Percentiles rank a stretch among this genome's conserved stretches.
Evolutionary conservation across 768 basidiomycete species (phyloP).

Genomic region (Hericium rajendrae): DNA sequence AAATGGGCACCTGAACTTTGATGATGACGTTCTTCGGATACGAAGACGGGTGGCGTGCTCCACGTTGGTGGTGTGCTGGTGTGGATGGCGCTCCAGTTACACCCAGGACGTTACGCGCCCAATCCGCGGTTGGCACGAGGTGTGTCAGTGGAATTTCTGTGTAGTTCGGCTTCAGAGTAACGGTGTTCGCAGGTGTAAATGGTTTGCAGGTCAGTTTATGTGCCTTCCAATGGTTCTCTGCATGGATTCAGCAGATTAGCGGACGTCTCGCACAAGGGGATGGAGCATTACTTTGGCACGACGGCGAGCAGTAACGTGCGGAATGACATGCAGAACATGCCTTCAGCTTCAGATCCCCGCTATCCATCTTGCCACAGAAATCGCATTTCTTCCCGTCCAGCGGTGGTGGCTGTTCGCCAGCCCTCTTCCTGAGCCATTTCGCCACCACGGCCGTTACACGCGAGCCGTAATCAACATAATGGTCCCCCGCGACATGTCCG

Average conservation of each 20-base stretch:
- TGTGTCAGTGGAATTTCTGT: neutral
- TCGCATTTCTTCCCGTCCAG: slow-evolving; percentile 39
- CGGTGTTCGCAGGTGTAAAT: slow-evolving; percentile 33
- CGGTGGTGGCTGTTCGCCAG: slow-evolving; percentile 31
- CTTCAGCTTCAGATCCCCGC: slow-evolving; percentile 26
- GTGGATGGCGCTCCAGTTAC: slow-evolving; percentile 13
- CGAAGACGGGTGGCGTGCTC: neutral
- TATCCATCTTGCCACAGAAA: slow-evolving; percentile 29
- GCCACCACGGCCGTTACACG: slow-evolving; percentile 33
- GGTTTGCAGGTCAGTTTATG: slow-evolving; percentile 41
- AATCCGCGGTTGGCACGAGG: slow-evolving; percentile 20
- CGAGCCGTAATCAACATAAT: slow-evolving; percentile 29
- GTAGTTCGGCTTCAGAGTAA: slow-evolving; percentile 40
- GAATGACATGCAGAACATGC: slow-evolving; percentile 43
- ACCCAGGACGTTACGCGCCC: slow-evolving; percentile 23
- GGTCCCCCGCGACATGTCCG: slow-evolving; percentile 23
- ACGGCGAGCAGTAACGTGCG: slow-evolving; percentile 38
- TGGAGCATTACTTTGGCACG: slow-evolving; percentile 40
- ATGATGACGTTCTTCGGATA: slow-evolving; percentile 35
- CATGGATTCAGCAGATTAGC: neutral
- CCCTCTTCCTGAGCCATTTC: slow-evolving; percentile 38
- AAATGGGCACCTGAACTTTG: slow-evolving; percentile 42
- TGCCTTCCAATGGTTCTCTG: slow-evolving; percentile 36
- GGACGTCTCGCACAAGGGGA: slow-evolving; percentile 13
- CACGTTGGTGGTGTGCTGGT: slow-evolving; percentile 10